Base-by-base conservation (phyloP, 495 filamentous ascomycete species). In the Penicillium parvum region DNA sequence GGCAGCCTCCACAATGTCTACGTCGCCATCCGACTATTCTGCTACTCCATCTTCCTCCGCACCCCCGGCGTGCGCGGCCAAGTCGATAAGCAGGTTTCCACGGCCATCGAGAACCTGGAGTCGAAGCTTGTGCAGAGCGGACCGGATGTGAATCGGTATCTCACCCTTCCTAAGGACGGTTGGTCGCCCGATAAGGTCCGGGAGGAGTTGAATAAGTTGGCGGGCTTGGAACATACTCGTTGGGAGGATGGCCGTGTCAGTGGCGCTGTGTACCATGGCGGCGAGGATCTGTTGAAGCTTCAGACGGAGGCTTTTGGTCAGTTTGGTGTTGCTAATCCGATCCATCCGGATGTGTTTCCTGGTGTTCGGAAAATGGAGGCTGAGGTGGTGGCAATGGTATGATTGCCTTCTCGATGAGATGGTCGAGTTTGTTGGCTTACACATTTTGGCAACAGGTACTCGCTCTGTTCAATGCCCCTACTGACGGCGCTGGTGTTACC, bases 281-380 rank as follows among this genome's bases (percentile, higher is more conserved):
- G 94, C 41, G 73, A 90, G 37, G 83, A 88, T 11, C 65, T 99
- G 43, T 65, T 88, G 47, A 80, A 84, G 60, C 69, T 99, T 12
- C 92, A 99, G 68, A 82, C 84, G 10, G 88, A 96, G 60, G 91
- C 92, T 7, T 97, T 90, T 65, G 82, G 84, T 25, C 84, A 83
- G 60, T 99, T 99, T 60, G 89, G 88, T 33, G 92, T 97, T 11
- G 74, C 86, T n/a, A 99, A 99, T 64, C 92, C 92, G n/a, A 86
- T 99, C 51, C 92, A 99, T 68, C 92, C 92, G 22, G 92, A 99
- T 70, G 90, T 97, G 26, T 99, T 99, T 69, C 92, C 92, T 29
- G 92, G 90, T 25, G 90, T 99, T 20, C 74, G 92, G 53, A 99
- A 99, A 73, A 99, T 99, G 92, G 92, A 99, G 69, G 91, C 92